Evolutionary conservation across 768 basidiomycete genomes (phyloP).

Genomic region (Collybiopsis luxurians): DNA sequence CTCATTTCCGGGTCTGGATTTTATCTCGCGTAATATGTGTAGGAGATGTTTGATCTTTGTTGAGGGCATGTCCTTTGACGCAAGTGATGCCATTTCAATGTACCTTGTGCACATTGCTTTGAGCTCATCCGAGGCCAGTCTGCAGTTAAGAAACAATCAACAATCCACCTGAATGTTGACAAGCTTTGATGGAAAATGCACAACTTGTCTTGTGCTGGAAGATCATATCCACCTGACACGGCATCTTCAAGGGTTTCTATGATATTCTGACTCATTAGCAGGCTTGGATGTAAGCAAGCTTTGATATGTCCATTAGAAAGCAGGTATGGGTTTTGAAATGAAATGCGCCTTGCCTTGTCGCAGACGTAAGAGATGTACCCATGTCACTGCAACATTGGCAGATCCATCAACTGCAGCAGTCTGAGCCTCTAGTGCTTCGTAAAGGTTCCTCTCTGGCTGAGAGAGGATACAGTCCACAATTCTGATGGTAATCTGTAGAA

Average conservation of each 20-base stretch:
- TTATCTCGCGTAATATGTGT: slow-evolving; percentile 64
- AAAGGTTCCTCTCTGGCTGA: slow-evolving; percentile 74
- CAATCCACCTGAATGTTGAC: too few relatives aligned
- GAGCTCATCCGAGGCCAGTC: too few relatives aligned
- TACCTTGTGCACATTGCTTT: slow-evolving; percentile 55
- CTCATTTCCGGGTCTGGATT: too few relatives aligned
- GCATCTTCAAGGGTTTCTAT: slow-evolving; percentile 80
- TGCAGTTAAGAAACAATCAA: too few relatives aligned
- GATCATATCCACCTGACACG: too few relatives aligned
- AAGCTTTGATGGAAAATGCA: too few relatives aligned
- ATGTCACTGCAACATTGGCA: slow-evolving; percentile 61
- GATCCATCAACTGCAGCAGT: slow-evolving; percentile 48
- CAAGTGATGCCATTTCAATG: slow-evolving; percentile 48
- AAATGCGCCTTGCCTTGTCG: slow-evolving; percentile 82
- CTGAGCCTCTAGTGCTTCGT: slow-evolving; percentile 60
- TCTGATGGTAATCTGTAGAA: slow-evolving; percentile 72
- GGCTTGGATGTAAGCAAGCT: slow-evolving; percentile 88
- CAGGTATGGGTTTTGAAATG: slow-evolving; percentile 1
- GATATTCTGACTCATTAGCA: slow-evolving; percentile 76
- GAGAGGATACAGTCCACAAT: slow-evolving; percentile 79
- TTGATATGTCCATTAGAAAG: slow-evolving; percentile 24
- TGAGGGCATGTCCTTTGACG: slow-evolving; percentile 56
- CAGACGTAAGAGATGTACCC: slow-evolving; percentile 73
- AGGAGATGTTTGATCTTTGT: slow-evolving; percentile 90
- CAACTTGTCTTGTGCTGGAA: too few relatives aligned